phyloP scores from a whole-genome alignment of 108 stramenopile genomes.

The Fragilariopsis cylindrus region DNA sequence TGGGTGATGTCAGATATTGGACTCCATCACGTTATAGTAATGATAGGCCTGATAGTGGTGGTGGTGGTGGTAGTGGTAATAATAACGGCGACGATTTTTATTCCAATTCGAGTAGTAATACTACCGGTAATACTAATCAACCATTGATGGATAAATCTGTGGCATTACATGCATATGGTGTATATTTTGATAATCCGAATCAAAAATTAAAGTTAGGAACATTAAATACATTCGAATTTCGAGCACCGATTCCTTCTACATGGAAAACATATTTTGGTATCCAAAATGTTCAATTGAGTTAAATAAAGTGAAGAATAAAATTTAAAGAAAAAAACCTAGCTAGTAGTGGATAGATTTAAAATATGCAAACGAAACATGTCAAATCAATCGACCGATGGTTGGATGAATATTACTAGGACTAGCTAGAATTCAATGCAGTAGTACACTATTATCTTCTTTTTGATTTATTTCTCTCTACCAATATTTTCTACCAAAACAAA shows the following conservation, averaged over 20 bases:
- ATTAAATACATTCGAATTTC: conserved; percentile 47
- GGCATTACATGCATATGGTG: conserved; percentile 73
- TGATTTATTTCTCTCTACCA: too few relatives aligned
- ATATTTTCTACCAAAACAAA: too few relatives aligned
- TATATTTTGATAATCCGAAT: conserved; percentile 40
- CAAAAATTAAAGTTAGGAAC: conserved; percentile 51
- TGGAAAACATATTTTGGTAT: conserved; percentile 58
- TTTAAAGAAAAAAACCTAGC: too few relatives aligned
- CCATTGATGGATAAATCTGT: conserved; percentile 78
- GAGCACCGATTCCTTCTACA: conserved; percentile 50
- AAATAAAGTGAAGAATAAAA: too few relatives aligned
- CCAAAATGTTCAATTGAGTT: too few relatives aligned
- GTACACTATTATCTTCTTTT: too few relatives aligned
- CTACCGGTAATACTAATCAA: neutral
- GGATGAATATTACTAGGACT: too few relatives aligned
- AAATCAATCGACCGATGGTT: too few relatives aligned
- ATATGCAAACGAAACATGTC: too few relatives aligned
- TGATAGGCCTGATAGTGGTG: neutral
- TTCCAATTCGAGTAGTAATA: conserved; percentile 5
- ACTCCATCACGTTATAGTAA: neutral
- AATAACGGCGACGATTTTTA: neutral
- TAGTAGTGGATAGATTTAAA: too few relatives aligned
- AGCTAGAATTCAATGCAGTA: too few relatives aligned
- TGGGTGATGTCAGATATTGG: conserved; percentile 82
- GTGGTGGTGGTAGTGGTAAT: neutral